Percentiles rank a stretch among this genome's conserved stretches.
These are phyloP conservation scores for Priceomyces castillae DNA, from an alignment of 805 yeast species.

Conservation along the genomic window DNA sequence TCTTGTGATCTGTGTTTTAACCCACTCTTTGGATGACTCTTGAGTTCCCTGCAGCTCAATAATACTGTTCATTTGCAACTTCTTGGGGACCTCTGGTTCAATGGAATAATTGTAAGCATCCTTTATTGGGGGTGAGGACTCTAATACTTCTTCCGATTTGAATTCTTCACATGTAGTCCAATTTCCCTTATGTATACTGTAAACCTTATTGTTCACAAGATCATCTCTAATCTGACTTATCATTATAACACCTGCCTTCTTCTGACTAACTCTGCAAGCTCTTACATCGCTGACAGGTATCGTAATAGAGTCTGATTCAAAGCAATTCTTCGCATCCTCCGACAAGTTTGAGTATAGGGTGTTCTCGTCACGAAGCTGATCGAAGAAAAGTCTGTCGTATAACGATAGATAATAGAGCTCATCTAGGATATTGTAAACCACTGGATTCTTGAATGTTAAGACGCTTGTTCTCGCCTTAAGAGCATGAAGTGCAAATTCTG, in stretches of 20 bases:
- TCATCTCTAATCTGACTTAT: slow-evolving; percentile 11
- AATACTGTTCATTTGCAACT: not conserved
- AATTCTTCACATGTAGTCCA: not conserved
- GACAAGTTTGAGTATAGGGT: slow-evolving; percentile 5
- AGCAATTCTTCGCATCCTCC: slow-evolving; percentile 3
- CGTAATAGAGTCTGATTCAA: slow-evolving; percentile 5
- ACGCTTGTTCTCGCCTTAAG: slow-evolving; percentile 12
- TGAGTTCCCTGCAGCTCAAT: not conserved
- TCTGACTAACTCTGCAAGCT: slow-evolving; percentile 2
- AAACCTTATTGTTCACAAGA: slow-evolving; percentile 9
- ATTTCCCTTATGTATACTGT: slow-evolving; percentile 1
- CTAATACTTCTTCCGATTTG: not conserved
- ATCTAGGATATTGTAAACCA: slow-evolving; percentile 15
- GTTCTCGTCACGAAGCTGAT: slow-evolving; percentile 8
- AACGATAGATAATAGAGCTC: slow-evolving; percentile 26
- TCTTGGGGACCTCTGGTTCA: not conserved
- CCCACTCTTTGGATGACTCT: not conserved
- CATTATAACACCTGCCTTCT: slow-evolving; percentile 13
- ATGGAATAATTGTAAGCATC: not conserved
- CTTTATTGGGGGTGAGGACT: not conserved
- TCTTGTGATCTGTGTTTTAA: not conserved
- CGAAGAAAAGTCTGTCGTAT: slow-evolving; percentile 24
- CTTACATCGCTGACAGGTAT: slow-evolving; percentile 14
- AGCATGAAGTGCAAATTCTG: slow-evolving; percentile 10
- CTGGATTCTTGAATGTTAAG: slow-evolving; percentile 9